These are phyloP conservation scores for Amanita thiersii DNA, from an alignment of 768 basidiomycete genomes.

Conservation along the genomic window DNA sequence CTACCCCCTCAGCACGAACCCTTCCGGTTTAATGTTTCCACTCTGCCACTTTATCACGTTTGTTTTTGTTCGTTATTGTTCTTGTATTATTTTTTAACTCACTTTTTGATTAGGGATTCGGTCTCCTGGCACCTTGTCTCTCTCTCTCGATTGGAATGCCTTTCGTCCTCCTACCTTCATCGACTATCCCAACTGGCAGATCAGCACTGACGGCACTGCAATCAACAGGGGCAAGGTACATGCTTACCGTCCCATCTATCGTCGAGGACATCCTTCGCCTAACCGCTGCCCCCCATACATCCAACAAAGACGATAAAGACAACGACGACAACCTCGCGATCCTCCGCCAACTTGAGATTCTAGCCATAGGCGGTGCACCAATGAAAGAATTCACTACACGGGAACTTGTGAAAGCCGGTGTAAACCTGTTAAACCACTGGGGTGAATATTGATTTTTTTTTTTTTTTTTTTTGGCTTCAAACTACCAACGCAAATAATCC, in stretches of 20 bases:
- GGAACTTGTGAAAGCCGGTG: conserved; percentile 21
- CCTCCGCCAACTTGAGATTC: conserved; percentile 22
- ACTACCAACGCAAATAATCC: too few species aligned
- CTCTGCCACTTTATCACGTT: conserved; percentile 31
- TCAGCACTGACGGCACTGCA: conserved; percentile 17
- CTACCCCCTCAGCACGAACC: conserved; percentile 21
- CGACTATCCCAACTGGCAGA: conserved; percentile 26
- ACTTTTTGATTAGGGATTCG: conserved; percentile 22
- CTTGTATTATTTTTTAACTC: background rate
- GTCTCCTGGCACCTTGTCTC: conserved; percentile 25
- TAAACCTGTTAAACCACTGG: conserved; percentile 33
- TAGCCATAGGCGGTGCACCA: conserved; percentile 30
- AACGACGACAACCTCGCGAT: conserved; percentile 19
- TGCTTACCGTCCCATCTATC: conserved; percentile 32
- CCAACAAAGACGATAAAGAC: too few species aligned
- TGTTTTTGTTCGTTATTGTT: conserved; percentile 8
- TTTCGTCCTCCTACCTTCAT: conserved; percentile 25
- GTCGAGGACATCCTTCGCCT: conserved; percentile 26
- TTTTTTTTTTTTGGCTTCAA: too few species aligned
- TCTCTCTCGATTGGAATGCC: conserved; percentile 30
- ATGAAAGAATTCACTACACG: conserved; percentile 27
- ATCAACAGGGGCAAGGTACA: conserved; percentile 20
- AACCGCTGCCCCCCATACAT: too few species aligned
- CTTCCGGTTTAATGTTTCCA: conserved; percentile 25
- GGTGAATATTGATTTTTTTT: conserved; percentile 20